Base-by-base conservation (phyloP, 352 stramenopile genomes). In the Nothophytophthora sp. region DNA sequence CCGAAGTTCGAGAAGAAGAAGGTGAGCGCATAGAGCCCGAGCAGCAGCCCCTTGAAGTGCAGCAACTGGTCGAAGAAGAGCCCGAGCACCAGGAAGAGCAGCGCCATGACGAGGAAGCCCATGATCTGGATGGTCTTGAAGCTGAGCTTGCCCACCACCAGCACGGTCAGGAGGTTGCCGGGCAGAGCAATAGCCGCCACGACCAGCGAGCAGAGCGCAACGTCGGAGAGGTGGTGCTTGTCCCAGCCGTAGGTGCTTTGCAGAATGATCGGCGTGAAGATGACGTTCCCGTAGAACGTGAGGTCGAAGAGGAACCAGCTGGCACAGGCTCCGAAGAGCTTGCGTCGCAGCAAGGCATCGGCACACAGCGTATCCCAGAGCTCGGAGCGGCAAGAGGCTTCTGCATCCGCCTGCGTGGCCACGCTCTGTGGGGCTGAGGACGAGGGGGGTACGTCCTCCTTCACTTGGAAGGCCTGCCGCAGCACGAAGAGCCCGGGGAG, bases 251-350 rank as follows among this genome's bases (percentile, higher is more conserved):
- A 88, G 7, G 78, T 81, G 52, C 88, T 80, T 46, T 88, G 60
- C 8, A 95, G 41, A 47, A 95, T 88, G 34, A 88, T 83, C 2
- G 85, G 81, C 32, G 82, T 91, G 60, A 96, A 96, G 50, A 96
- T 79, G 33, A 91, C 67, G 55, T 96, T 96, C 27, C 80, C 88
- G 57, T 96, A 96, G 39, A 96, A 97, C 7, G 82, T 81, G 25
- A 97, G 74, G 68, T 97, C 90, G 53, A 96, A 96, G 10, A 97
- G 66, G 55, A 97, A 96, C 90, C 90, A 97, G n/a, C 77, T 85
- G 11, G 84, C 54, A n/a, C 73, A 72, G 1, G 89, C 91, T 18
- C 90, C 90, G 16, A 96, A 68, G 18, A 89, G 70, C 45, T 78
- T 90, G 13, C 51, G 64, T 12, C 70, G 58, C n/a, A 88, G 39